These are phyloP conservation scores for Colletotrichum shisoi DNA, from an alignment of 2,329 filamentous ascomycete species.

Conservation along the genomic window DNA sequence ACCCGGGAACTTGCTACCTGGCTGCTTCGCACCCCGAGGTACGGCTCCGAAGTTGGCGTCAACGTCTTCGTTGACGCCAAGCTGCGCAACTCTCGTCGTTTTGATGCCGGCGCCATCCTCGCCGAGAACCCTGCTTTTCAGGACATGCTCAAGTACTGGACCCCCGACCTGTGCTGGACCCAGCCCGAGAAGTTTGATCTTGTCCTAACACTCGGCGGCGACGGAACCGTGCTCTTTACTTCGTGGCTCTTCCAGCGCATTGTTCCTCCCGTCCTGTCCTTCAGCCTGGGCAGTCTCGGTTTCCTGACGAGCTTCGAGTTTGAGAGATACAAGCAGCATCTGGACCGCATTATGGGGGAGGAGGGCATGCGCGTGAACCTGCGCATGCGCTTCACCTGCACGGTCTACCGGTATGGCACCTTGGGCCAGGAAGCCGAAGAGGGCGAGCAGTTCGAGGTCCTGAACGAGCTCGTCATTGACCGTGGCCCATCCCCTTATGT, in stretches of 20 bases:
- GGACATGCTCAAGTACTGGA: constrained; percentile 93
- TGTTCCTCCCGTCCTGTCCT: constrained; percentile 83
- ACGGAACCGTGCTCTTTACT: constrained; percentile 87
- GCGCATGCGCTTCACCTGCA: constrained; percentile 98
- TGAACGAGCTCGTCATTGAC: constrained; percentile 98
- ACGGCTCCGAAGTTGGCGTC: constrained; percentile 87
- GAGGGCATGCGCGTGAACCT: constrained; percentile 96
- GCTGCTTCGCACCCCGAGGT: constrained; percentile 87
- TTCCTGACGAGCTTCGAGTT: constrained; percentile 91
- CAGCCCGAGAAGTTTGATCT: constrained; percentile 95
- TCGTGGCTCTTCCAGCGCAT: constrained; percentile 92
- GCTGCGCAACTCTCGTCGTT: constrained; percentile 85
- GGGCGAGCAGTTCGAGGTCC: constrained; percentile 94
- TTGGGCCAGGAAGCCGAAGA: constrained; percentile 75
- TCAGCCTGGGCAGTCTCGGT: constrained; percentile 84
- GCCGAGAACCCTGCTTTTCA: constrained; percentile 78
- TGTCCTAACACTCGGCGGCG: constrained; percentile 85
- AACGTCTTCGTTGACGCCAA: constrained; percentile 99
- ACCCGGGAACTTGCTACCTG: constrained; percentile 88
- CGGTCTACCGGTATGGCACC: constrained; percentile 80
- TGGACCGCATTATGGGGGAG: constrained; percentile 90
- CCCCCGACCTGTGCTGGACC: constrained; percentile 92
- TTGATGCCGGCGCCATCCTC: constrained; percentile 76
- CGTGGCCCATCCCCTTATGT: constrained; percentile 96
- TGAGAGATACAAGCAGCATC: constrained; percentile 82